Evolutionary conservation across 106 monocot genomes (phyloP).

Genomic region (Dendrobium catenatum): DNA sequence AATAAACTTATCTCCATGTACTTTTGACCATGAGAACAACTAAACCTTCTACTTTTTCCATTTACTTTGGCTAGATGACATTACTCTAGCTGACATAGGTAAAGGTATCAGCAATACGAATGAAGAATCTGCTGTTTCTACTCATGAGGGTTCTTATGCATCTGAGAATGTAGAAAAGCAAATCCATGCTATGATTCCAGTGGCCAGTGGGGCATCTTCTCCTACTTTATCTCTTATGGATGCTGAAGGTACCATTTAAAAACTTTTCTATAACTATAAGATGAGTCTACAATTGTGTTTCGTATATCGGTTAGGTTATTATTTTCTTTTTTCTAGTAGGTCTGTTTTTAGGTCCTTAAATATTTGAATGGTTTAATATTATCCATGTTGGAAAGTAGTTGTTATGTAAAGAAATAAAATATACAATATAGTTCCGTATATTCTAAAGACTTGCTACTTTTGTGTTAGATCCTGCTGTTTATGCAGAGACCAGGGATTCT

Average conservation of each 20-base stretch:
- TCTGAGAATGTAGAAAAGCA: not conserved
- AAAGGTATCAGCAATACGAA: not conserved
- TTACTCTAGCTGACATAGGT: not conserved
- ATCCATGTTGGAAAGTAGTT: not conserved
- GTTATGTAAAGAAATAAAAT: not conserved
- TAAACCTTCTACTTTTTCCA: not conserved
- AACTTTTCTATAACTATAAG: not conserved
- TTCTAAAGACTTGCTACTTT: not conserved
- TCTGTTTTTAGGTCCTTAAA: not conserved
- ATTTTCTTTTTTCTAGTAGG: not conserved
- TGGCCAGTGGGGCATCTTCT: not conserved
- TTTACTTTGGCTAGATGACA: conserved; percentile 7
- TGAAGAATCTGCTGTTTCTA: not conserved
- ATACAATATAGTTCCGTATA: not conserved
- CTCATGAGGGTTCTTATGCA: not conserved
- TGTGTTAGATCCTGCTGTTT: not conserved
- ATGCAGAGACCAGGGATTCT: not conserved
- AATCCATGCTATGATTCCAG: not conserved
- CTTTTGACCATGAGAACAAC: not conserved
- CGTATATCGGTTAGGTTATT: not conserved
- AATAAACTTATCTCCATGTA: not conserved
- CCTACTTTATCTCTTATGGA: not conserved
- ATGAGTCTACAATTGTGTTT: not conserved
- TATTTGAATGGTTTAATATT: not conserved
- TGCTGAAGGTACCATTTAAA: not conserved